Conservation (phyloP, 176 grass and related monocot species). For the Tillandsia leiboldiana region DNA sequence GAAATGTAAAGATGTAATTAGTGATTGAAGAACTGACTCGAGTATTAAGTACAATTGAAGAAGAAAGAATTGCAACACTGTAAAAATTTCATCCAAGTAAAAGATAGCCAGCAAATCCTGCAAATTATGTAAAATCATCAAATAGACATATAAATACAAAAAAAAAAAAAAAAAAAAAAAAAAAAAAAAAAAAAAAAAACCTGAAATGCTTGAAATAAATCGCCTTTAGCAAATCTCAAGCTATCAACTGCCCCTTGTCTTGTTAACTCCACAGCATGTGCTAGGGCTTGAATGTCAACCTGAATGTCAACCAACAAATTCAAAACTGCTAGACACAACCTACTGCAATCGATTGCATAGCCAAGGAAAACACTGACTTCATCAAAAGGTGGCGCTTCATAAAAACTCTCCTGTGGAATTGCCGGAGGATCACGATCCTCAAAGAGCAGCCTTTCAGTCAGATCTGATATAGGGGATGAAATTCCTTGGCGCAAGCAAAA, state of each 20-base stretch:
- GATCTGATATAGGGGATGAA: constrained; percentile 81
- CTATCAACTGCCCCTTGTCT: constrained; percentile 94
- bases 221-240: constrained; percentile 94
- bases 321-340: constrained; percentile 20
- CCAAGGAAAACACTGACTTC: constrained; percentile 44
- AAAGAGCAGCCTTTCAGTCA: constrained; percentile 68
- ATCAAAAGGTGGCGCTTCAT: constrained; percentile 85
- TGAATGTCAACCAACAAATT: constrained; percentile 30
- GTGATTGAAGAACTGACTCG: too few relatives aligned
- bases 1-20: too few relatives aligned
- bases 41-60: too few relatives aligned
- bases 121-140: constrained; percentile 3
- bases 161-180: constrained; percentile 31
- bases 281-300: constrained; percentile 98
- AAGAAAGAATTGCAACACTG: not conserved
- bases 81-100: not conserved
- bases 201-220: constrained; percentile 95
- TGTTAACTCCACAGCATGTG: constrained; percentile 92
- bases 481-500: constrained; percentile 78
- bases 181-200: constrained; percentile 32
- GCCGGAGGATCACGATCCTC: constrained; percentile 83
- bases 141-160: constrained; percentile 5
- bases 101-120: not conserved
- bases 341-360: constrained; percentile 13
- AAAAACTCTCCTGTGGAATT: constrained; percentile 57